phyloP scores from a whole-genome alignment of 805 yeast genomes.

The Gaillardinia entomophila region DNA sequence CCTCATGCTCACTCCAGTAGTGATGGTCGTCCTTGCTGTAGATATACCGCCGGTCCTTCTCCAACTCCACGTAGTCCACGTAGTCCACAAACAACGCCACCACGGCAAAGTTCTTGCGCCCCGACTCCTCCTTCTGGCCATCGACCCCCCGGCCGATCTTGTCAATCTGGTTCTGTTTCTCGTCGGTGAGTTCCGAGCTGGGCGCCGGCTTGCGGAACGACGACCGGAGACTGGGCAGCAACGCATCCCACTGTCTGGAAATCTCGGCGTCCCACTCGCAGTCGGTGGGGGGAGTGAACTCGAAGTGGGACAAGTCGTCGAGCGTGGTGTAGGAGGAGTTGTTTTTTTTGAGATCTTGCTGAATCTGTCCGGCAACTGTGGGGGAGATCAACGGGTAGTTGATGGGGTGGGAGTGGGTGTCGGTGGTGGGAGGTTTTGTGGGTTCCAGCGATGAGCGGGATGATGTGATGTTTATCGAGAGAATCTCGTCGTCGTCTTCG shows the following conservation, averaged over 20 bases:
- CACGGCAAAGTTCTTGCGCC: slow-evolving; percentile 61
- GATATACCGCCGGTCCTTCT: slow-evolving; percentile 48
- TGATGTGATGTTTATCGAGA: neutral
- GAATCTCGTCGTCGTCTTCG: slow-evolving; percentile 6
- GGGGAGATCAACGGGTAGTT: slow-evolving; percentile 3
- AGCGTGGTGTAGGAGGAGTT: slow-evolving; percentile 24
- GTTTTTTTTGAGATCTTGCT: slow-evolving; percentile 10
- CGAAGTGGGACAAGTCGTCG: slow-evolving; percentile 17
- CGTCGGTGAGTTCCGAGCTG: slow-evolving; percentile 50
- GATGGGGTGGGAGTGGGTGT: slow-evolving; percentile 1
- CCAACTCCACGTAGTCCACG: slow-evolving; percentile 64
- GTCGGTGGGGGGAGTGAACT: slow-evolving; percentile 41
- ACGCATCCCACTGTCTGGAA: slow-evolving; percentile 52
- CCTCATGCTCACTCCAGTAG: slow-evolving; percentile 68
- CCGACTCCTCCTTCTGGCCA: slow-evolving; percentile 61
- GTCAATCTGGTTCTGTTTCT: slow-evolving; percentile 55
- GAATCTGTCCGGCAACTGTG: slow-evolving; percentile 20
- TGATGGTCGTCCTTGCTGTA: slow-evolving; percentile 48
- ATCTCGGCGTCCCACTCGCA: slow-evolving; percentile 69
- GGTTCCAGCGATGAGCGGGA: slow-evolving; percentile 1
- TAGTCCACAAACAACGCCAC: slow-evolving; percentile 63
- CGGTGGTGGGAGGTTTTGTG: slow-evolving; percentile 8
- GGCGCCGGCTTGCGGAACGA: slow-evolving; percentile 73
- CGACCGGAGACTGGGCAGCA: slow-evolving; percentile 56
- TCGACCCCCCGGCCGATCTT: slow-evolving; percentile 78